A percentile compares a stretch with the other conserved stretches of the same genome.
These are phyloP conservation scores for Globisporangium spiculum DNA, from an alignment of 352 stramenopile genomes.

Conservation along the genomic window DNA sequence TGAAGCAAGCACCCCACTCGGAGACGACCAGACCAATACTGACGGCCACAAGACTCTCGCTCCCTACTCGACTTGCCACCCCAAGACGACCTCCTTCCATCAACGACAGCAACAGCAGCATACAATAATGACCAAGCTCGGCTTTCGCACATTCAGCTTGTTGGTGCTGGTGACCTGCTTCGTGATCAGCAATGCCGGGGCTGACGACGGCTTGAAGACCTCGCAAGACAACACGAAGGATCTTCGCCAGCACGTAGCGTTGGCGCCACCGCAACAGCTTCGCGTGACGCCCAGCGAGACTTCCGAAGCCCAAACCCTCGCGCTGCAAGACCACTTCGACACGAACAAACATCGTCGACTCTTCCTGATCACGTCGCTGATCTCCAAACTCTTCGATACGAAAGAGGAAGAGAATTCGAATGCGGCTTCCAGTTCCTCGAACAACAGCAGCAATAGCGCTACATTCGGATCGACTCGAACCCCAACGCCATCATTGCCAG, in stretches of 20 bases:
- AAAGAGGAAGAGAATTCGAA: not conserved
- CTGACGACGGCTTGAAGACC: not conserved
- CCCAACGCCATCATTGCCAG: not conserved
- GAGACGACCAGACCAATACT: too few species aligned
- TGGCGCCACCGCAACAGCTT: not conserved
- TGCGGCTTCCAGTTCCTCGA: not conserved
- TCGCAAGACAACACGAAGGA: not conserved
- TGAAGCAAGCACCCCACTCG: too few species aligned
- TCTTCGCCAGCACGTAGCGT: not conserved
- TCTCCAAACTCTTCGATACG: not conserved
- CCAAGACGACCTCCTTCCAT: too few species aligned
- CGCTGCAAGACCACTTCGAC: not conserved
- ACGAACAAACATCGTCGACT: not conserved
- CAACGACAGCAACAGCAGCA: too few species aligned
- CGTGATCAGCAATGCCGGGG: not conserved
- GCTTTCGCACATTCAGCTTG: too few species aligned
- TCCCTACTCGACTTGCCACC: too few species aligned
- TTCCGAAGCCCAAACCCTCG: not conserved
- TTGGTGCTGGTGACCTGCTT: too few species aligned
- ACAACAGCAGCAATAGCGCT: not conserved
- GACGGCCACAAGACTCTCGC: too few species aligned
- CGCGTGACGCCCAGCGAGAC: not conserved
- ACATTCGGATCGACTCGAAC: not conserved
- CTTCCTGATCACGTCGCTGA: slow-evolving; percentile 1
- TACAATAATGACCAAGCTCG: too few species aligned